Conservation (phyloP, 495 filamentous ascomycete species). For the Aspergillus campestris region DNA sequence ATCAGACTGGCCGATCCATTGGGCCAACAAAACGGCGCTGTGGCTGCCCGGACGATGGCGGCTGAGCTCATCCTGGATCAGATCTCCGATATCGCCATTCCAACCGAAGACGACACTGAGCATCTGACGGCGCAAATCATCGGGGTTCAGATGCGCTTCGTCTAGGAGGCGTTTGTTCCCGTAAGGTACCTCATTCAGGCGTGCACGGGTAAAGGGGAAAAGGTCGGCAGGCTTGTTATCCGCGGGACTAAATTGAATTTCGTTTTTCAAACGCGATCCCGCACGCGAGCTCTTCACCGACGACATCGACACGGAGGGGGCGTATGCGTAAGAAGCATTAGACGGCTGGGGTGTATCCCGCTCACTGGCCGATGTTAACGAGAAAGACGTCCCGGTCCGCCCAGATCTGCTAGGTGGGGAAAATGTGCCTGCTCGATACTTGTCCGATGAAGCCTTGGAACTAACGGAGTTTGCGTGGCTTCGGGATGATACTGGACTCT, state of each 20-base stretch:
- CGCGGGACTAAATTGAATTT: constrained; percentile 60
- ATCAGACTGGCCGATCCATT: constrained; percentile 86
- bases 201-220: constrained; percentile 60
- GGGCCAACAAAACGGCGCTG: constrained; percentile 68
- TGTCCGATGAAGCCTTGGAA: constrained; percentile 41
- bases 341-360: constrained; percentile 32
- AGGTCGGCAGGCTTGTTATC: constrained; percentile 48
- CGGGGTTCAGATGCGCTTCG: constrained; percentile 59
- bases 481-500: constrained; percentile 54
- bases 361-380: constrained; percentile 26
- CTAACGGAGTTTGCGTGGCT: constrained; percentile 57
- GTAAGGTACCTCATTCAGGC: constrained; percentile 74
- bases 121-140: constrained; percentile 87
- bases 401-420: constrained; percentile 36
- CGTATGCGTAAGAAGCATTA: constrained; percentile 27
- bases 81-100: constrained; percentile 72
- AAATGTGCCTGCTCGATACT: constrained; percentile 25
- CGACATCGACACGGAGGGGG: constrained; percentile 54
- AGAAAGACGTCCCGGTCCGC: constrained; percentile 41
- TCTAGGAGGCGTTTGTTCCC: constrained; percentile 55
- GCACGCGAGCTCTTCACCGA: constrained; percentile 54
- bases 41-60: constrained; percentile 65
- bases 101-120: constrained; percentile 91
- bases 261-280: constrained; percentile 70
- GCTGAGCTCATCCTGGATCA: constrained; percentile 78